These are phyloP conservation scores for Pyricularia grisea DNA, from an alignment of 2,329 filamentous ascomycete species.

Conservation along the genomic window DNA sequence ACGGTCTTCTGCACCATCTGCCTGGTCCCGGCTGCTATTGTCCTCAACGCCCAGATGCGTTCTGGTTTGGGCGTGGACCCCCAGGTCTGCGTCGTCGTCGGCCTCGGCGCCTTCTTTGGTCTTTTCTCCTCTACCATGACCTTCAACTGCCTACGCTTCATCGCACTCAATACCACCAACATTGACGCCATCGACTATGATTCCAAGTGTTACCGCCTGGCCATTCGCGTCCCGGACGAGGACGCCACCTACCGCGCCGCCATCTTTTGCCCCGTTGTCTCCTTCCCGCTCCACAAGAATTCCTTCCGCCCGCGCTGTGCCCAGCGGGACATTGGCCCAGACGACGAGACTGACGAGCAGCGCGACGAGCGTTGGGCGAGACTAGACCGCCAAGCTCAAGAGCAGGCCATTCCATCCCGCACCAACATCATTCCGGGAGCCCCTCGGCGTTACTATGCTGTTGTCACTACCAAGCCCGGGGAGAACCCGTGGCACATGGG, in stretches of 20 bases:
- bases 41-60: conserved; percentile 43
- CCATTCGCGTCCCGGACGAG: conserved; percentile 48
- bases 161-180: conserved; percentile 68
- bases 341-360: conserved; percentile 2
- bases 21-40: conserved; percentile 50
- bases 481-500: conserved; percentile 85
- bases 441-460: conserved; percentile 57
- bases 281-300: conserved; percentile 10
- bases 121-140: conserved; percentile 78
- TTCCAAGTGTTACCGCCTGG: conserved; percentile 59
- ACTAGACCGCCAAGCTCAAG: not conserved
- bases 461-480: conserved; percentile 61
- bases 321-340: conserved; percentile 4
- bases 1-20: conserved; percentile 56
- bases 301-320: not conserved
- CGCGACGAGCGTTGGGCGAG: not conserved
- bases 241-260: conserved; percentile 3
- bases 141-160: conserved; percentile 59
- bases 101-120: conserved; percentile 60
- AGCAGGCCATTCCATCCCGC: not conserved
- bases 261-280: conserved; percentile 7
- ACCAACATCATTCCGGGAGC: conserved; percentile 24
- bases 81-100: conserved; percentile 58
- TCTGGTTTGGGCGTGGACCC: conserved; percentile 36
- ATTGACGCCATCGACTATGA: conserved; percentile 65